Percentiles rank a stretch among this genome's conserved stretches.
These are phyloP conservation scores for Hysterangium stoloniferum DNA, from an alignment of 768 basidiomycete species.

Conservation along the genomic window DNA sequence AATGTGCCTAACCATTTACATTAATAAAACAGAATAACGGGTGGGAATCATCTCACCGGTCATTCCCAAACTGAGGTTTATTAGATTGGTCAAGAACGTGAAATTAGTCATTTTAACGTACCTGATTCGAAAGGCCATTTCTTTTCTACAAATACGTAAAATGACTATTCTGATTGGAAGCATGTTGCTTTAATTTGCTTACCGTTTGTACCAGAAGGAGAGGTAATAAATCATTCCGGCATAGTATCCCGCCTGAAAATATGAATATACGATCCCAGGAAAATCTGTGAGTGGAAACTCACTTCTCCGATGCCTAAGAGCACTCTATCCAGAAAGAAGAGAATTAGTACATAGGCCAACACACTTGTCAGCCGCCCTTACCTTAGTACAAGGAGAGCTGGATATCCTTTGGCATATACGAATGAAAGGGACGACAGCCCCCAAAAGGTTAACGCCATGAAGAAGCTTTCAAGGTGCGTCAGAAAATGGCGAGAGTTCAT, in stretches of 20 bases:
- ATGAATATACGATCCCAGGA: not conserved
- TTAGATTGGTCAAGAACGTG: not conserved
- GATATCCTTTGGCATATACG: constrained; percentile 49
- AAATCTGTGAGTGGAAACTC: not conserved
- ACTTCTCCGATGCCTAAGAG: constrained; percentile 52
- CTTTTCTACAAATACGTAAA: constrained; percentile 27
- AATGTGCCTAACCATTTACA: constrained; percentile 24
- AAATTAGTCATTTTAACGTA: constrained; percentile 14
- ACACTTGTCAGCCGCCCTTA: constrained; percentile 14
- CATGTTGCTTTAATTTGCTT: not conserved
- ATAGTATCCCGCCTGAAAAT: constrained; percentile 36
- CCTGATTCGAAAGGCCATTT: constrained; percentile 46
- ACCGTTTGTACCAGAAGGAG: constrained; percentile 46
- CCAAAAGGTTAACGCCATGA: constrained; percentile 46
- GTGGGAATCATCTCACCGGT: constrained; percentile 27
- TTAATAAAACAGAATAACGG: not conserved
- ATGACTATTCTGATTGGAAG: not conserved
- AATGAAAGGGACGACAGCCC: constrained; percentile 45
- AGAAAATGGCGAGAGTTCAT: not conserved
- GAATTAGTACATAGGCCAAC: not conserved
- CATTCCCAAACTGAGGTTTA: constrained; percentile 39
- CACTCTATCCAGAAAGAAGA: constrained; percentile 29
- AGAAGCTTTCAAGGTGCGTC: constrained; percentile 33
- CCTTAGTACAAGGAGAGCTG: constrained; percentile 40
- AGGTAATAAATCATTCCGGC: constrained; percentile 56